phyloP scores from a whole-genome alignment of 805 yeast species.

The Wickerhamomyces rabaulensis region DNA sequence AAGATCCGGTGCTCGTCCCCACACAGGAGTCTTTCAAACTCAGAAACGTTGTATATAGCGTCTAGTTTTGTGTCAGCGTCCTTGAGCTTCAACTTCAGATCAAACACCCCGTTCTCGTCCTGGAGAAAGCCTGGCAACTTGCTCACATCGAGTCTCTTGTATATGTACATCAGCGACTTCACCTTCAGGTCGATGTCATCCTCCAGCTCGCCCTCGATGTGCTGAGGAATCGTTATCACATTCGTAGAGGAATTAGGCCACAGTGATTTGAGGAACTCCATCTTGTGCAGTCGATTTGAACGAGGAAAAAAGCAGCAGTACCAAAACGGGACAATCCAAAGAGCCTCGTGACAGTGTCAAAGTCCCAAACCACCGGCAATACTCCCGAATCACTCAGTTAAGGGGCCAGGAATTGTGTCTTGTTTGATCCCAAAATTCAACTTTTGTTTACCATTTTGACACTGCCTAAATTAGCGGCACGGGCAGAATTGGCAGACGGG shows the following conservation, averaged over 20 bases:
- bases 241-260: slow-evolving; percentile 30
- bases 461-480: too few species aligned
- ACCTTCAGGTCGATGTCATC: slow-evolving; percentile 61
- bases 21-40: slow-evolving; percentile 37
- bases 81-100: slow-evolving; percentile 2
- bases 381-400: too few species aligned
- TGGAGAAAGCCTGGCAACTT: slow-evolving; percentile 38
- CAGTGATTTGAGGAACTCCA: slow-evolving; percentile 23
- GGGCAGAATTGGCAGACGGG: too few species aligned
- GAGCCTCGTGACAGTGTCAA: too few species aligned
- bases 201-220: slow-evolving; percentile 39
- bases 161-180: slow-evolving; percentile 53
- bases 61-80: slow-evolving; percentile 33
- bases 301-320: too few species aligned
- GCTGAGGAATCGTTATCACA: slow-evolving; percentile 44
- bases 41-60: slow-evolving; percentile 42
- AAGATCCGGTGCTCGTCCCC: slow-evolving; percentile 60
- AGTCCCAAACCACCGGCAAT: too few species aligned
- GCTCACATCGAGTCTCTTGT: slow-evolving; percentile 43
- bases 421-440: too few species aligned
- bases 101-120: slow-evolving; percentile 23
- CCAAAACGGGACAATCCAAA: too few species aligned
- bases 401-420: too few species aligned
- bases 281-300: too few species aligned
- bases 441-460: too few species aligned